phyloP scores from a whole-genome alignment of 2,329 filamentous ascomycete species.

The Xylariaceae sp. region DNA sequence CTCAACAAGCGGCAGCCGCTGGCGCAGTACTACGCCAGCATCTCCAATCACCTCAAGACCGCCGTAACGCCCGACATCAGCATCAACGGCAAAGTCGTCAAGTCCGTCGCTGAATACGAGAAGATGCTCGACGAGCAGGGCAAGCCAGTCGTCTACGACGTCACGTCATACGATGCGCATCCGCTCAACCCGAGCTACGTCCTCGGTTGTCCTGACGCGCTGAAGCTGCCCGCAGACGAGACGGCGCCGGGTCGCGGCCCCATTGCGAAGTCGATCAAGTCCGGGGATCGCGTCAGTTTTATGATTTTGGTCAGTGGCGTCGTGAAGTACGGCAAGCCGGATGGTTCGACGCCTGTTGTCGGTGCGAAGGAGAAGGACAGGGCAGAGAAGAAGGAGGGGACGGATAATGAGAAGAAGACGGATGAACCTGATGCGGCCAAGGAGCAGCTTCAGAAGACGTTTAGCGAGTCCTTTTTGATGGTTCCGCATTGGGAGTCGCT shows the following conservation, averaged over 20 bases:
- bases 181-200: constrained; percentile 65
- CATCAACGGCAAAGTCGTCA: constrained; percentile 68
- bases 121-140: constrained; percentile 60
- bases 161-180: constrained; percentile 72
- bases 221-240: constrained; percentile 14
- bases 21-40: constrained; percentile 64
- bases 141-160: constrained; percentile 55
- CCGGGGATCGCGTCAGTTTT: constrained; percentile 60
- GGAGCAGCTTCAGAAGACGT: constrained; percentile 50
- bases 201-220: constrained; percentile 48
- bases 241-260: constrained; percentile 18
- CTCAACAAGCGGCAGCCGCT: constrained; percentile 59
- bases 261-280: constrained; percentile 27
- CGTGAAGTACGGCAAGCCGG: constrained; percentile 10
- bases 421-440: constrained; percentile 41
- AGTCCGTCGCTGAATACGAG: constrained; percentile 59
- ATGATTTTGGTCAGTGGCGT: constrained; percentile 58
- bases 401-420: not conserved
- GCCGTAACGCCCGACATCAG: constrained; percentile 62
- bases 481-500: constrained; percentile 67
- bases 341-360: constrained; percentile 33
- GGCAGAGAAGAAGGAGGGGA: too few species aligned
- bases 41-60: constrained; percentile 45
- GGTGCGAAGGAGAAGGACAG: too few species aligned
- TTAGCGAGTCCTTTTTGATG: constrained; percentile 75